Conservation (phyloP, 169 alveolate species). For the Plasmodium coatneyi region DNA sequence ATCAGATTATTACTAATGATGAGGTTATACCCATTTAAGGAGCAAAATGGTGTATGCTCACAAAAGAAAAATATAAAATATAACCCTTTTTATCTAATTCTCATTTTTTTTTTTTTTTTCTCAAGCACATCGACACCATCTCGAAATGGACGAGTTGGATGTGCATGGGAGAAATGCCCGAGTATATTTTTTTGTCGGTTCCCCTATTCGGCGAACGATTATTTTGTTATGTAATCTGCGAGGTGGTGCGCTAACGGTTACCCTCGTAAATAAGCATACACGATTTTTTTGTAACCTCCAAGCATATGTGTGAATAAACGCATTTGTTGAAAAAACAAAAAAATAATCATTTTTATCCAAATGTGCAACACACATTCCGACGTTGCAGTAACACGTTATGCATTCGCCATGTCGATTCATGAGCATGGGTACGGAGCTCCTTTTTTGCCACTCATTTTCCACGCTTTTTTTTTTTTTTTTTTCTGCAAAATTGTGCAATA, state of each 20-base stretch:
- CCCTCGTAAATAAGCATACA: neutral
- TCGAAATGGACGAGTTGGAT: neutral
- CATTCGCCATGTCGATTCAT: neutral
- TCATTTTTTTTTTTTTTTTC: neutral
- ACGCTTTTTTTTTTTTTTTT: too few species aligned
- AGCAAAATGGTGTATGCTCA: neutral
- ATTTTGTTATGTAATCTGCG: neutral
- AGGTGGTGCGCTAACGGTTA: neutral
- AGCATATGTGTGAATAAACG: neutral
- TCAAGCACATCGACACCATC: neutral
- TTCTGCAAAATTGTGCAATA: neutral
- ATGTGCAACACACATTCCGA: neutral
- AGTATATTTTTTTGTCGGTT: neutral
- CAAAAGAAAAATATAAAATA: neutral
- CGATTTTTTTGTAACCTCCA: neutral
- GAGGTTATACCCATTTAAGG: neutral
- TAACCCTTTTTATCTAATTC: neutral
- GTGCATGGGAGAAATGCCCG: neutral
- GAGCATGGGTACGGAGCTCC: neutral
- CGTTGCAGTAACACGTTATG: neutral
- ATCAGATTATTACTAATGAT: neutral
- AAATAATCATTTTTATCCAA: neutral
- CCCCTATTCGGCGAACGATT: neutral
- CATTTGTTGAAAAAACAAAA: neutral
- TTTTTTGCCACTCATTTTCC: neutral